Base-by-base conservation (phyloP, 345 rosid species). In the Gossypium sturtianum region DNA sequence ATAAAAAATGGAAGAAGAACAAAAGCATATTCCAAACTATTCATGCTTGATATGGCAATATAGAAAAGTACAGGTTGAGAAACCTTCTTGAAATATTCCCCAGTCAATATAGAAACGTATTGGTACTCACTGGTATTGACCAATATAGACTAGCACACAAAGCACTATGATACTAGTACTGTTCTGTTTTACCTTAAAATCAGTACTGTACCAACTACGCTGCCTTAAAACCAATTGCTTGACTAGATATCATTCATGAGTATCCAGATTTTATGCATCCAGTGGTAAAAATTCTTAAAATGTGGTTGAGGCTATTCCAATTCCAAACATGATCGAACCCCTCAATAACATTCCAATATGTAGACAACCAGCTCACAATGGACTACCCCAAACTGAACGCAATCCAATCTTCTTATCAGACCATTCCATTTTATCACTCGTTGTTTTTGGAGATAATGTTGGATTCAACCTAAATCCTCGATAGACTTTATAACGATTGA, bases 1-100 rank as follows among this genome's bases (percentile, higher is more conserved):
- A 22, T 47, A 76, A 48, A 71, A 66, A 58, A 52, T 17, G 63
- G 16, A 67, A 47, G 47, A 25, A 73, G 3, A 74, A 9, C 16
- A 62, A 12, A 22, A 34, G 51, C 41, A 34, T 41, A 52, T 29
- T 34, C 38, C 43, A 11, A 34, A 15, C 53, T 38, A 13, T 64
- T 43, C 5, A 29, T 38, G 4, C 61, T 64, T 13, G 13, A 60
- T 20, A 59, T 43, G 64, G 12, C 23, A n/a, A 52, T 41, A 29
- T 19, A 9, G 12, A 54, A 44, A 54, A 7, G 59, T 51, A 20
- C 8, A 2, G 38, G 16, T 64, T 8, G 66, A 57, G 38, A 23
- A 23, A 65, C 53, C 41, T 16, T 15, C 61, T 29, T 34, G 10
- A 27, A 3, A 45, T 43, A 72, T 58, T 72, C 22, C 43, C 67